Base-by-base conservation (phyloP, 1,284 basidiomycete species). In the Porogramme epimiltina region DNA sequence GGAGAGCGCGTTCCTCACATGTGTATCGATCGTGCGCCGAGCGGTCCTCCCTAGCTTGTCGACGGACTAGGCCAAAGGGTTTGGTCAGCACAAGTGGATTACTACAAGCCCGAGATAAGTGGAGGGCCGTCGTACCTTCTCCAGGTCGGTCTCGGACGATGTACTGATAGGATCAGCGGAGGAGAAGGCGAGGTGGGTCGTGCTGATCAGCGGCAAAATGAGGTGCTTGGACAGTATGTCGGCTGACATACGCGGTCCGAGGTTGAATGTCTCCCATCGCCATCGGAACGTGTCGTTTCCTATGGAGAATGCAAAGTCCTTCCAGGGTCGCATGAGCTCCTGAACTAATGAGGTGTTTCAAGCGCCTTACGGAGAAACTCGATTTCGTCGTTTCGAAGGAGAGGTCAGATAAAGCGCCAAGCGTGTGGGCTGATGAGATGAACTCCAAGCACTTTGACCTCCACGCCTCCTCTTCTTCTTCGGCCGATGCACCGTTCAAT, bases 171-270 rank as follows among this genome's bases (percentile, higher is more conserved):
- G 67, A 52, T 87, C 80, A 40, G 79, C 61, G 33, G 83, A 82
- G 43, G 79, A 75, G 68, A 90, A 85, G 2, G 84, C 78, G 49
- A 88, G 69, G 66, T 89, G 83, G 48, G 75, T 81, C 42, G 81
- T 70, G 64, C 82, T 88, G 63, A 91, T 84, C 55, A 91, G 73
- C 3, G 89, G 89, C 56, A 85, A 71, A 55, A 91, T 83, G 58
- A 91, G 80, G 56, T 91, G 88, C 56, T 78, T 82, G 52, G 89
- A 90, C 45, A 91, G 74, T 47, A 89, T 71, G 45, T 87, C 83
- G 47, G 89, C 79, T 36, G 87, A 85, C 37, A 70, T 60, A 65
- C 76, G 85, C 63, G 82, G 72, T 18, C 87, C 86, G 33, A 87
- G 62, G 56, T 77, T 78, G 66, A 76, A 80, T 16, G 84, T 78